Evolutionary conservation across 139 green algal species (phyloP), one percentile per base, ranked within the genome.

Genomic region (Deuterostichococcus epilithicus): DNA sequence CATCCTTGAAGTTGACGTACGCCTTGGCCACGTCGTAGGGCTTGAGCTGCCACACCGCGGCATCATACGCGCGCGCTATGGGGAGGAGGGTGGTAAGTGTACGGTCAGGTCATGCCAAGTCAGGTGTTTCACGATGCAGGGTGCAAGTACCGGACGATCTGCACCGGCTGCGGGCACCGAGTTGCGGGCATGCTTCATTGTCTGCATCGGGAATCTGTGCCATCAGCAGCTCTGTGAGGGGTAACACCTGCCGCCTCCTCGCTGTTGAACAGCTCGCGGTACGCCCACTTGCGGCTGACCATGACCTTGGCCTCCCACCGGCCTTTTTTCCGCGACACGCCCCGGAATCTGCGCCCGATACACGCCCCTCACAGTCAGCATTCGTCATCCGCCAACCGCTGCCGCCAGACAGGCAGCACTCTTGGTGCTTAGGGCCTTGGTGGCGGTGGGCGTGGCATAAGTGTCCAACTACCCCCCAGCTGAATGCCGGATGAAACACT

Each of bases 261-360:
- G 42, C 72, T 85, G 81, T 91, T 86, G 72, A 91, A 91, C 52
- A 91, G 84, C 83, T 91, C 87, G 32, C 89, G 76, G 84, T 93
- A 93, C 0, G 89, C 89, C 89, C 89, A 93, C 75, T 89, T 88
- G 32, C 89, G 77, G 81, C 92, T 91, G 74, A 93, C 86, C 89
- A 93, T 92, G 38, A 94, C 89, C 86, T 94, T 94, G 65, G 89
- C 89, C 83, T 94, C 89, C 89, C 89, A 94, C 63, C 84, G 82
- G 34, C 88, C 89, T 85, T 93, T 94, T 83, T 94, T 94, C 79
- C 86, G 88, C 72, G 75, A 85, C n/a, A 94, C 89, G 15, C 89
- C 89, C 8, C 86, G 68, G 85, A 81, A 94, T 70, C 82, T 81
- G 81, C 52, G 58, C 22, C 32, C 52, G 0, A 38, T 13, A 47